Evolutionary conservation across 2,329 filamentous ascomycete species (phyloP), one percentile per base, ranked within the genome.

Genomic region (Alternaria sp.): DNA sequence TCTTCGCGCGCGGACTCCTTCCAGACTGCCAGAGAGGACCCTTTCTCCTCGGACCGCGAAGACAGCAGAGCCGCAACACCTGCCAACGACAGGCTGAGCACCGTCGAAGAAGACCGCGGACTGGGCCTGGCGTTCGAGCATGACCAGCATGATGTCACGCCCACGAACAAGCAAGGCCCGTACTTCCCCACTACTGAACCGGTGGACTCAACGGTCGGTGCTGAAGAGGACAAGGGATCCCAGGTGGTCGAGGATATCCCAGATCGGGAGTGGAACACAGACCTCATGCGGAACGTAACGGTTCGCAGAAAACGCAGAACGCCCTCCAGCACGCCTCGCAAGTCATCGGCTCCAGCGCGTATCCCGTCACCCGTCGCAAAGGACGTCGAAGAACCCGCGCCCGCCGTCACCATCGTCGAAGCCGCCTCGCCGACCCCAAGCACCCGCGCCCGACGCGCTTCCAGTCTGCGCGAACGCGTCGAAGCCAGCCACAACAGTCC

Each of bases 1-100:
- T 84, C 83, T 6, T 82, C 79, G 21, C 65, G 77, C 28, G 81
- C 82, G 30, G 83, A 84, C 25, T 84, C 82, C 0, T 84, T 83
- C 68, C 79, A 75, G 47, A 85, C 83, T 1, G 83, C 83, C 11
- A 75, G 77, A 59, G 83, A 84, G 67, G 79, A 81, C 15, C 75
- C 73, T 10, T 66, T 73, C 6, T 77, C 77, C 23, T 78, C 79
- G 1, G 77, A 80, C 40, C 57, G 66, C 43, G 74, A 73, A 57
- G 71, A 71, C 45, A 76, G 76, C 62, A 70, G 73, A 36, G 69
- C 72, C 4, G 65, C 59, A n/a, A 75, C 75, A 3, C 77, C 78
- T 3, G 47, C 69, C 46, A 64, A 63, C 23, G 70, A 76, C 30
- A 62, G 72, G 9, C 63, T 77, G 61, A 74, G 72, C 61, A 71